Evolutionary conservation across 1,284 basidiomycete genomes (phyloP), one percentile per base, ranked within the genome.

Genomic region (Irpex sp.): DNA sequence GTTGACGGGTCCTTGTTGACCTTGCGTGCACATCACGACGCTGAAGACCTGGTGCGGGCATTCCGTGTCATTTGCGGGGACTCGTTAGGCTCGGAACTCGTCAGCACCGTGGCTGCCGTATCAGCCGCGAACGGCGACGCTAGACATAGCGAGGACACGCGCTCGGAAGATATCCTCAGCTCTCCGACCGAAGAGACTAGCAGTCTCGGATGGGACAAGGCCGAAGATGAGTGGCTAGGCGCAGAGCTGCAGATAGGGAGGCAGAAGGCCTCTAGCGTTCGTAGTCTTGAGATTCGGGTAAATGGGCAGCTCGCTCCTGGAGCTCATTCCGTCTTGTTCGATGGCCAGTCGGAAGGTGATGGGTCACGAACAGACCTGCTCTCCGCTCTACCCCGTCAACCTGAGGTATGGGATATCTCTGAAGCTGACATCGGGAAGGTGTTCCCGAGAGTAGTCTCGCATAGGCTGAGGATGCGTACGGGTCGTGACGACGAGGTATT

Each of bases 341-440:
- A 56, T 26, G 31, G 9, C 15, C 54, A 8, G 5, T 56, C 54
- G 26, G 54, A 56, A 15, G n/a, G 19, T 26, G 26, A 36, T 34
- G 11, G 26, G 21, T 56, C 54, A 11, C 21, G 54, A 34, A 36
- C 54, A 26, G 54, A 56, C 54, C 47, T 64, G 51, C 40, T 61
- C 34, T 4, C 59, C 34, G 49, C 58, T 21, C 61, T 60, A 36
- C 48, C 56, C 15, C 62, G 59, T 47, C 67, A 64, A 56, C 67
- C 63, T 13, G 69, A 71, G 47, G 74, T 80, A 55, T 73, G 89
- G 68, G 87, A 89, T 64, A 83, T 89, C 2, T 85, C 86, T 6
- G 88, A 91, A 71, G 86, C 86, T 64, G 87, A 92, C 68, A 79
- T 91, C 65, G 88, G 86, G 61, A 80, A 86, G 63, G 83, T 91